Conservation (phyloP, 2,329 filamentous ascomycete genomes). For the Diaporthe citrichinensis region DNA sequence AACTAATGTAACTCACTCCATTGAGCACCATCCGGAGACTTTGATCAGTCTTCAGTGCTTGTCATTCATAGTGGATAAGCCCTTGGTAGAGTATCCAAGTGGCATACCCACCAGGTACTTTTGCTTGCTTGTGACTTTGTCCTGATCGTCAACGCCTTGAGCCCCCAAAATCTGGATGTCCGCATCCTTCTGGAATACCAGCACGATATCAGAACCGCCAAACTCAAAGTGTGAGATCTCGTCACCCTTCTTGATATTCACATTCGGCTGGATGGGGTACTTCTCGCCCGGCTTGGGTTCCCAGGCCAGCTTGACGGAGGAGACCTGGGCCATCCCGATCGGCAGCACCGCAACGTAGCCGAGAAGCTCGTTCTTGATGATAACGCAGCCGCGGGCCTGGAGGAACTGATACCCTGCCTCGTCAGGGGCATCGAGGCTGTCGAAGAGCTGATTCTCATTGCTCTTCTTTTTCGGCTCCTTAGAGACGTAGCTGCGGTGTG, state of each 20-base stretch:
- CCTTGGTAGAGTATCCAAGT: conserved; percentile 4
- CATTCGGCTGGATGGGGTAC: background rate
- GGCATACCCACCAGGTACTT: background rate
- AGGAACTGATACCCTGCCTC: conserved; percentile 6
- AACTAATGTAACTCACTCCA: background rate
- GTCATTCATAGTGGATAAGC: background rate
- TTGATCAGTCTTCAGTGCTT: background rate
- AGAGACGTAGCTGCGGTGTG: background rate
- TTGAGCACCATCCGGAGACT: no score
- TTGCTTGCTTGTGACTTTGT: background rate
- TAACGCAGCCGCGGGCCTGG: conserved; percentile 2
- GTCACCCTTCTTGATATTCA: background rate
- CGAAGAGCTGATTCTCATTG: background rate
- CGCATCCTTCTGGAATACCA: background rate
- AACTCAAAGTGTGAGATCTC: conserved; percentile 3
- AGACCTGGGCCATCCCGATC: background rate
- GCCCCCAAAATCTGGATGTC: background rate
- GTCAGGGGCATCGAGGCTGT: background rate
- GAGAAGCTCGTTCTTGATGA: conserved; percentile 7
- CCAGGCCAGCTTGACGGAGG: conserved; percentile 3
- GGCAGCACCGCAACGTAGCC: background rate
- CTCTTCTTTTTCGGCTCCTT: background rate
- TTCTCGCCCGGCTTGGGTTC: background rate
- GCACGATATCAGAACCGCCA: background rate
- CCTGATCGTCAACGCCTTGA: background rate